phyloP scores from a whole-genome alignment of 208 protist species.

The Trypanosoma lewisi region DNA sequence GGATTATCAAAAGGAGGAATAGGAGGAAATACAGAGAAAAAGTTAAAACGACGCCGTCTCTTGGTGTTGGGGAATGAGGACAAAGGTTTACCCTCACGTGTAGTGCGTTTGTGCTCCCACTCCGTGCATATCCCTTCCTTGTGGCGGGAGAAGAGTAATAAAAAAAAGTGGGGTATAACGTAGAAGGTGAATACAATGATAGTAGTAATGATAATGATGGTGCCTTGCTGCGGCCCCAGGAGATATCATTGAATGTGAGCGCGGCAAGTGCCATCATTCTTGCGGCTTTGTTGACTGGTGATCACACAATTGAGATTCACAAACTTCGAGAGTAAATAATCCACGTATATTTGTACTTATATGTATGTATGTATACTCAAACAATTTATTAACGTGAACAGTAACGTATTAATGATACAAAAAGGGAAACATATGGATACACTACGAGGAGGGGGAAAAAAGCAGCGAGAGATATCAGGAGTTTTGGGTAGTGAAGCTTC shows the following conservation, averaged over 20 bases:
- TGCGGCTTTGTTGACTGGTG: slow-evolving; percentile 30
- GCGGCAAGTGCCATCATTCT: slow-evolving; percentile 69
- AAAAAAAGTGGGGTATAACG: background rate
- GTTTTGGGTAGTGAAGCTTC: too few species aligned
- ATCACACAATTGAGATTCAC: slow-evolving; percentile 8
- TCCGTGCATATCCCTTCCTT: slow-evolving; percentile 52
- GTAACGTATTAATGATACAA: too few species aligned
- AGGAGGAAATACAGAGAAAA: background rate
- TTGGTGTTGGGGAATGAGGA: slow-evolving; percentile 80
- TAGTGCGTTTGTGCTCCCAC: slow-evolving; percentile 57
- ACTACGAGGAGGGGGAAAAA: too few species aligned
- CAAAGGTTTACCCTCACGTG: slow-evolving; percentile 40
- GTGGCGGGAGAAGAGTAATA: slow-evolving; percentile 29
- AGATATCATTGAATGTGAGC: slow-evolving; percentile 83
- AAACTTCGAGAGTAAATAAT: too few species aligned
- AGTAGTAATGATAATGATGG: too few species aligned
- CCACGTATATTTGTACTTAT: too few species aligned
- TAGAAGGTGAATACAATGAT: slow-evolving; percentile 2
- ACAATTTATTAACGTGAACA: too few species aligned
- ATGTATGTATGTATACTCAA: too few species aligned
- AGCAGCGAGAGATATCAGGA: too few species aligned
- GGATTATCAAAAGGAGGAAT: background rate
- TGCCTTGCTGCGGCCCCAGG: slow-evolving; percentile 31
- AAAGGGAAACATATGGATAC: too few species aligned
- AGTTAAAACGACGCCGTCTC: slow-evolving; percentile 23